These are phyloP conservation scores for Neurospora sp. DNA, from an alignment of 495 filamentous ascomycete species.

Conservation along the genomic window DNA sequence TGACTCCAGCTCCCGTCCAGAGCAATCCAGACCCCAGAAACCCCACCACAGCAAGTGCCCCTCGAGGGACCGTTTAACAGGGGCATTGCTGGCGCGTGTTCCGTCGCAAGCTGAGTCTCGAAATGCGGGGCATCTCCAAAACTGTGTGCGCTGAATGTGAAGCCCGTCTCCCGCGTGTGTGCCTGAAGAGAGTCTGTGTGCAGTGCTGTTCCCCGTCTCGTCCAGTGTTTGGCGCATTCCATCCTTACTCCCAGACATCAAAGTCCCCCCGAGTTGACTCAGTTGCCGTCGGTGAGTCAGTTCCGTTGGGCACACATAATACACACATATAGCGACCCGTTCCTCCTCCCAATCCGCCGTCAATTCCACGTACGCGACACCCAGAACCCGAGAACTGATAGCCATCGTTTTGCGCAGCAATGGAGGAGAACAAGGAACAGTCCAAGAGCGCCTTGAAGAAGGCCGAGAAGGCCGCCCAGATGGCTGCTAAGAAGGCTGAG, in stretches of 20 bases:
- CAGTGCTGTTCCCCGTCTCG: background rate
- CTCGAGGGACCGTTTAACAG: background rate
- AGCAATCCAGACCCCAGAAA: background rate
- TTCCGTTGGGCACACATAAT: background rate
- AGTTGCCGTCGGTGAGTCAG: conserved; percentile 1
- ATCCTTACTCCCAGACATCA: background rate
- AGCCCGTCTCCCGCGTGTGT: background rate
- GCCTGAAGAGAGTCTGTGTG: background rate
- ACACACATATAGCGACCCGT: background rate
- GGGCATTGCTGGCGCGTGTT: background rate
- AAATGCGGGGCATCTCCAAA: background rate
- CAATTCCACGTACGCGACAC: background rate
- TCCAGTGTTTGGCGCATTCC: background rate
- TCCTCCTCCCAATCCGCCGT: background rate
- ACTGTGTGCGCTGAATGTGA: background rate
- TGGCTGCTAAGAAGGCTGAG: conserved; percentile 56
- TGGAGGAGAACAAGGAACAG: conserved; percentile 37
- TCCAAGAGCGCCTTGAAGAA: conserved; percentile 69
- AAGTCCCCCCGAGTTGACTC: background rate
- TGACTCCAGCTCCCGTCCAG: background rate
- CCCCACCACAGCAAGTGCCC: background rate
- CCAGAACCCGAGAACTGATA: background rate
- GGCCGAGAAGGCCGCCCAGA: conserved; percentile 55
- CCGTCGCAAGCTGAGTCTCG: background rate
- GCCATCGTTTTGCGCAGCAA: conserved; percentile 12